Percentiles rank a stretch among this genome's conserved stretches.
Conservation (phyloP, 306 rosid species). For the Prosopis cineraria region DNA sequence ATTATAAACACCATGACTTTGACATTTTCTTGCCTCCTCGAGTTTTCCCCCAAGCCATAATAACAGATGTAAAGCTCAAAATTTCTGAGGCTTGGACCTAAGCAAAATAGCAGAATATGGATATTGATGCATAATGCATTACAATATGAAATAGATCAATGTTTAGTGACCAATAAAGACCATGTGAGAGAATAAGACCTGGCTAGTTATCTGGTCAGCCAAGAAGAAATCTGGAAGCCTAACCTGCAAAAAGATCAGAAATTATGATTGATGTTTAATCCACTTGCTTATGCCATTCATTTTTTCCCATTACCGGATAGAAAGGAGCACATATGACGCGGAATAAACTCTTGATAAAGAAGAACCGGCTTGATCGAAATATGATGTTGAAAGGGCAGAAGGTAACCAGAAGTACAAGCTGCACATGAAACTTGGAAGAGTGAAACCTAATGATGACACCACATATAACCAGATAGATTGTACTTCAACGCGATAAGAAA, state of each 20-base stretch:
- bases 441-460: not conserved
- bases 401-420: conserved; percentile 58
- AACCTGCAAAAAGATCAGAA: conserved; percentile 46
- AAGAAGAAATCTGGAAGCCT: conserved; percentile 58
- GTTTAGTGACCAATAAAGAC: conserved; percentile 17
- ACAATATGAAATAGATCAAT: not conserved
- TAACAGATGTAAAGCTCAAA: conserved; percentile 72
- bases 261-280: not conserved
- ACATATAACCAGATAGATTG: not conserved
- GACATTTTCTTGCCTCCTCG: conserved; percentile 67
- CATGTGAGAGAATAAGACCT: conserved; percentile 44
- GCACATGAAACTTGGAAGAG: conserved; percentile 38
- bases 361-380: conserved; percentile 64
- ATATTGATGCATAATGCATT: conserved; percentile 6
- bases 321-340: conserved; percentile 70
- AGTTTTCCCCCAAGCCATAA: conserved; percentile 68
- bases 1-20: conserved; percentile 49
- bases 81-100: conserved; percentile 63
- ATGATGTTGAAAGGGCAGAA: conserved; percentile 66
- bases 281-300: conserved; percentile 11
- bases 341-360: conserved; percentile 55
- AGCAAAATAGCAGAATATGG: conserved; percentile 35
- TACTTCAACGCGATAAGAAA: not conserved
- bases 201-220: conserved; percentile 83
- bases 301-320: conserved; percentile 47